Evolutionary conservation across 306 rosid genomes (phyloP), one percentile per base, ranked within the genome.

Genomic region (Castanea mollissima): DNA sequence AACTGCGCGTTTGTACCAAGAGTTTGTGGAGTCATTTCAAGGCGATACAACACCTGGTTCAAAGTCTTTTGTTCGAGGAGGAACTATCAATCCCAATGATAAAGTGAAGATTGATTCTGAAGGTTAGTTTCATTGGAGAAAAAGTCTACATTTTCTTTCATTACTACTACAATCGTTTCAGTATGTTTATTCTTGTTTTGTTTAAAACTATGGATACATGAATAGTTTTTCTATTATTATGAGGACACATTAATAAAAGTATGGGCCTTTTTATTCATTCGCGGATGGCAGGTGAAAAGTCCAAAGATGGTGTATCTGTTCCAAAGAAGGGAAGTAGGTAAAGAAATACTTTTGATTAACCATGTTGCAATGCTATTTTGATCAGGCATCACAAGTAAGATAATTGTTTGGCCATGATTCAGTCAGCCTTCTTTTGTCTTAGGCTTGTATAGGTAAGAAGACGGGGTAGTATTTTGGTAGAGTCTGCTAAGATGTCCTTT

Each of bases 261-360:
- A 89, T 91, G 99, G 98, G 87, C 92, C 91, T 93, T 91, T 91
- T 93, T 91, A 96, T 96, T 90, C 97, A 87, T 93, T 96, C 93
- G 74, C 96, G 97, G 99, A 96, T 96, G 97, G 87, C 99, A 96
- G 98, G 99, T 96, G 98, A 91, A 96, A 96, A 96, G 97, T 91
- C 97, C 93, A 96, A 96, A 96, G 99, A 93, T 88, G 99, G 98
- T 96, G 96, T 96, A 80, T 96, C 99, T 93, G 97, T 90, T 96
- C 89, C 99, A 96, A 96, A 96, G 98, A 96, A 96, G 99, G 99
- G 99, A 85, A 96, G 99, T 96, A 96, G 99, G 99, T 96, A 96
- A 96, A 93, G 91, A 91, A 91, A 93, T 91, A 89, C 91, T 90
- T 92, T 91, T 93, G 97, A 87, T 93, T 91, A 89, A 89, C 92